Base-by-base conservation (phyloP, 257 asterid species). In the Fraxinus pennsylvanica region DNA sequence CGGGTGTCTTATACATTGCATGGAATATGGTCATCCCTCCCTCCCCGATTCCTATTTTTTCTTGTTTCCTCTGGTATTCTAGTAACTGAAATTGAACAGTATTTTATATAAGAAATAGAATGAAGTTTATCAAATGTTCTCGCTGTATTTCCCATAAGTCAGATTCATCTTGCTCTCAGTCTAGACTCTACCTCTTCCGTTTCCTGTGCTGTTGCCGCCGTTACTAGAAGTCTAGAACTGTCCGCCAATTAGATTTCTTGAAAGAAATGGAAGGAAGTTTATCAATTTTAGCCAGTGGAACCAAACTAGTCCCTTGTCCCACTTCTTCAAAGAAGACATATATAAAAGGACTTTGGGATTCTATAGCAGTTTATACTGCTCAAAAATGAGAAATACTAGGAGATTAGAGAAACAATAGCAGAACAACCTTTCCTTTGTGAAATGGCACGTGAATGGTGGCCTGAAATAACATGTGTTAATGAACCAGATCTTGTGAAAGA, bases 371-470 rank as follows among this genome's bases (percentile, higher is more conserved):
- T 0, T 82, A 87, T 5, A 59, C 87, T 1, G 86, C 84, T 9
- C 73, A 87, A 41, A 5, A 90, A 91, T 79, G 88, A 90, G 35
- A 92, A 86, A 66, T 92, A 94, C 0, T 94, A 92, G 68, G 91
- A 90, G 72, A 94, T 94, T 75, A 73, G 97, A 75, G 97, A 88
- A 36, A 82, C 43, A 38, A 88, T 92, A 15, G 75, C 77, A 29
- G 91, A 91, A 73, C 41, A 78, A 9, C 81, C 90, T 63, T 94
- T 94, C 72, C 15, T 77, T 21, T 92, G 96, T 74, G 92, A 91
- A 79, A 81, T 75, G n/a, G 94, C 92, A 63, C 80, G 90, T 9
- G 90, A 89, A 68, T 94, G 97, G 97, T 81, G 81, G 45, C 94
- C 96, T 27, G 81, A 85, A 1, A 47, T 87, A 71, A 88, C 93